Conservation (phyloP, 2,329 filamentous ascomycete species). For the Fusarium algeriense region DNA sequence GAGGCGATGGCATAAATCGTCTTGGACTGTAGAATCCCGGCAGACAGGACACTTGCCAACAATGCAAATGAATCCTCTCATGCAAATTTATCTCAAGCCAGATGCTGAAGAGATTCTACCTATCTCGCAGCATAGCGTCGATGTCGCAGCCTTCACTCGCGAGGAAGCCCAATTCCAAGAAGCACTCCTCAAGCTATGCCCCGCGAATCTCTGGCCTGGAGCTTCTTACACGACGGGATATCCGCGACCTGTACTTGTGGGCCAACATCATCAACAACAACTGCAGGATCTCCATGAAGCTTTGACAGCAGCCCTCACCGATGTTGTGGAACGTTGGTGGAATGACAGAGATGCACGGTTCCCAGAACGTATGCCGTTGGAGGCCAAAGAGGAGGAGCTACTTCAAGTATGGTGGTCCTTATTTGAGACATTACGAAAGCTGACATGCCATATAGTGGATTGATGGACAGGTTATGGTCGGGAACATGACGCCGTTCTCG, state of each 20-base stretch:
- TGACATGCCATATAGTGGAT: constrained; percentile 45
- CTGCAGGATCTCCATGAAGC: constrained; percentile 49
- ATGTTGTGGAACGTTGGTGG: constrained; percentile 58
- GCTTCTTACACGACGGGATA: constrained; percentile 46
- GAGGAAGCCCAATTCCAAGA: constrained; percentile 39
- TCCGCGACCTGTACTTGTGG: constrained; percentile 54
- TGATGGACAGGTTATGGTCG: constrained; percentile 44
- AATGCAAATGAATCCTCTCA: constrained; percentile 26
- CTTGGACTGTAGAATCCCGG: rapidly evolving
- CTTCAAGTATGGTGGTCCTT: constrained; percentile 39
- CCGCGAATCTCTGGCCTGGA: constrained; percentile 48
- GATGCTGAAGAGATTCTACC: constrained; percentile 10
- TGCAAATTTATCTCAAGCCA: constrained; percentile 39
- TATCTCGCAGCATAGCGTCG: constrained; percentile 60
- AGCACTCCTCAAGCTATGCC: constrained; percentile 40
- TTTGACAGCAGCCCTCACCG: constrained; percentile 49
- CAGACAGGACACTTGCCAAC: rapidly evolving
- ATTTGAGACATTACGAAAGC: neutral
- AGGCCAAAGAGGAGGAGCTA: constrained; percentile 47
- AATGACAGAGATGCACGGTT: constrained; percentile 48
- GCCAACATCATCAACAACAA: constrained; percentile 47
- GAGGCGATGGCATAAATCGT: neutral
- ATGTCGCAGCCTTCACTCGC: constrained; percentile 55
- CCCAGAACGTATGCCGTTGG: constrained; percentile 52
- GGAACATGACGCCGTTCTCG: constrained; percentile 41